Evolutionary conservation across 306 rosid genomes (phyloP), one percentile per base, ranked within the genome.

Genomic region (Sechiopsis laciniata): DNA sequence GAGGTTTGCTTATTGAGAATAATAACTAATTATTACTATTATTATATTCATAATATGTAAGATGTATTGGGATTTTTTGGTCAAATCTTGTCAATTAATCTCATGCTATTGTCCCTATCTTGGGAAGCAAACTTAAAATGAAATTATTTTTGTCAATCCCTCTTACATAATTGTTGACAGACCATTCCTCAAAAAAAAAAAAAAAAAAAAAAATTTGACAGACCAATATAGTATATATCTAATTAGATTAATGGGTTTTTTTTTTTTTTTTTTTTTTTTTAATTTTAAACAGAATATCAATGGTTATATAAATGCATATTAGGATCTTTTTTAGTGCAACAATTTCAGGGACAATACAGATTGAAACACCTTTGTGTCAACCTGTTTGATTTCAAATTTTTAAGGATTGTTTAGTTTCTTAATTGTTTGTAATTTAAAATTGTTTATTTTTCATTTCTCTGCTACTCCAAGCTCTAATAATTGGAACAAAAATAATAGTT

Each of bases 71-170:
- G 24, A 55, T 17, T 10, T 17, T 2, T 8, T 55, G 60, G 26
- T 19, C 13, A 55, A 55, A 55, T 61, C 67, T 61, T 61, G 42
- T 26, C 46, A 61, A 61, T 61, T 32, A 32, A 32, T 32, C 68
- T 7, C 68, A 61, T 61, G 68, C 68, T 61, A 2, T 61, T 61
- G 68, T 26, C 68, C 68, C 48, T 29, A 61, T 29, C 12, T 61
- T 59, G 42, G 42, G 68, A 61, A 61, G 68, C 68, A 61, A 61
- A 61, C 6, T 61, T 61, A 20, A 61, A 61, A 32, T 32, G 46
- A 15, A 61, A 29, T 15, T 64, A 35, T 6, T 22, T 64, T 24
- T 64, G 15, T 64, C 71, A 32, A 14, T 64, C 29, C 40, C 24
- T 64, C 71, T 62, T 32, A 7, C 69, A 62, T 62, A 2, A 62